These are phyloP conservation scores for Venturia carpophila DNA, from an alignment of 2,329 filamentous ascomycete genomes.

Conservation along the genomic window DNA sequence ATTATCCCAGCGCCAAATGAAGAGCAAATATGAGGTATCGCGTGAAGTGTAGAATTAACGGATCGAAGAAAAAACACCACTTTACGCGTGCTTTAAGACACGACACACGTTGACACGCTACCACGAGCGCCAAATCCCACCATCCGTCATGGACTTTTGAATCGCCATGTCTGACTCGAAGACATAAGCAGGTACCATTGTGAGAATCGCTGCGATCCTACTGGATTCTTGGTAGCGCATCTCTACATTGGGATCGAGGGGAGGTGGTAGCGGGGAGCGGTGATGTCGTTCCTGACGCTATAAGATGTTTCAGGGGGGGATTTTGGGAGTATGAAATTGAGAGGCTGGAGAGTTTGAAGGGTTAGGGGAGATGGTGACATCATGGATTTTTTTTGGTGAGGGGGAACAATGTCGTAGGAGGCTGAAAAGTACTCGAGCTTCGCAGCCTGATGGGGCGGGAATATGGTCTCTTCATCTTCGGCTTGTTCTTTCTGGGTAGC, in stretches of 20 bases:
- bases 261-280: background rate
- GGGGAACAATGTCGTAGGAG: no score
- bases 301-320: background rate
- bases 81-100: constrained; percentile 7
- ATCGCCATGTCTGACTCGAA: constrained; percentile 4
- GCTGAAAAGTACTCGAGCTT: no score
- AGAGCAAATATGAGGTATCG: background rate
- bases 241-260: background rate
- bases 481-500: no score
- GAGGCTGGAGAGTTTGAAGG: background rate
- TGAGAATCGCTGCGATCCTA: background rate
- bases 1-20: background rate
- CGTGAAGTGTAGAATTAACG: background rate
- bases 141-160: constrained; percentile 9
- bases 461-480: no score
- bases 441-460: no score
- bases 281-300: background rate
- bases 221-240: background rate
- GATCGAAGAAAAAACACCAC: background rate
- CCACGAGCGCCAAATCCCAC: background rate
- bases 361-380: background rate
- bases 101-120: constrained; percentile 1
- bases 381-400: no score
- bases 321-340: background rate
- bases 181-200: constrained; percentile 1